Percentiles rank a stretch among this genome's conserved stretches.
Evolutionary conservation across 192 early-diverging fungal species (phyloP).

Genomic region (Backusella liffmaniae): DNA sequence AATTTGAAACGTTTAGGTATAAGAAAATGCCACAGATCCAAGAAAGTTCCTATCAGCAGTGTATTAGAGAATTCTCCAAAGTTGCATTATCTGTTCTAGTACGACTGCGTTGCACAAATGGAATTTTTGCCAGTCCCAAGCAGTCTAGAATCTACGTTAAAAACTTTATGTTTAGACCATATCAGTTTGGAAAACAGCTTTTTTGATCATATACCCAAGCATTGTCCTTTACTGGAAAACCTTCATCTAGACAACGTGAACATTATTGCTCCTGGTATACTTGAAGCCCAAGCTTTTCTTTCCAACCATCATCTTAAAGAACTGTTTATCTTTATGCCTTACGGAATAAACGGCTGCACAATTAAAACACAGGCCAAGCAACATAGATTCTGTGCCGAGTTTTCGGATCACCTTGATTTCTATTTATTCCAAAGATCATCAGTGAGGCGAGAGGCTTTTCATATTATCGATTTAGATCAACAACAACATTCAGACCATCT

Average conservation of each 20-base stretch:
- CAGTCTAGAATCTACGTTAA: background rate
- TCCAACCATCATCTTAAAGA: background rate
- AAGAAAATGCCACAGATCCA: background rate
- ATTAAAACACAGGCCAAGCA: background rate
- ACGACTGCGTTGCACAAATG: background rate
- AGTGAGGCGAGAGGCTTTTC: background rate
- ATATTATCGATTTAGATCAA: background rate
- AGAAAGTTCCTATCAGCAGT: background rate
- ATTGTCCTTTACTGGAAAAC: background rate
- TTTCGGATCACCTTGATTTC: background rate
- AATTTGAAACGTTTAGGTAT: background rate
- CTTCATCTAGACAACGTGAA: background rate
- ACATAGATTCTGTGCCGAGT: background rate
- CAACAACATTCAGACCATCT: background rate
- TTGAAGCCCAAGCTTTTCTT: background rate
- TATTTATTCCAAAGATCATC: background rate
- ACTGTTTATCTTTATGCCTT: background rate
- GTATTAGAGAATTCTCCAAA: background rate
- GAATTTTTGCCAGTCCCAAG: background rate
- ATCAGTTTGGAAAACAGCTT: background rate
- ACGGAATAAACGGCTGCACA: background rate
- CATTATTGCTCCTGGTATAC: background rate
- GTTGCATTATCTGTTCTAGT: background rate
- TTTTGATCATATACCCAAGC: background rate
- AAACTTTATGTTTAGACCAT: conserved; percentile 1